Conservation (phyloP, 2,329 filamentous ascomycete genomes). For the Falciphora oryzae region DNA sequence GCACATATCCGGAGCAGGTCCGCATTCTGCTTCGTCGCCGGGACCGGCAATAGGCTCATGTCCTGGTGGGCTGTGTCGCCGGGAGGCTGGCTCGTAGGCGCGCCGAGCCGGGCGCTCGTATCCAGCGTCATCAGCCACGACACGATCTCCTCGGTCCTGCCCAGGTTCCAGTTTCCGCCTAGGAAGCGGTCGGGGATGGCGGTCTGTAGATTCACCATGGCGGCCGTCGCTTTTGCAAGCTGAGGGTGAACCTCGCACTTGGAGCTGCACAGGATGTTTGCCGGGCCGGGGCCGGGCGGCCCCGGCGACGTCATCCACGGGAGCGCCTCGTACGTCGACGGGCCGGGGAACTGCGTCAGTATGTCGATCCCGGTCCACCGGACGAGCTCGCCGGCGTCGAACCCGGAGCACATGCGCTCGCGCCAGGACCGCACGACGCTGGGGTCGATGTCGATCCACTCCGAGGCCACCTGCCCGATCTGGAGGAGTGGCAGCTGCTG, state of each 20-base stretch:
- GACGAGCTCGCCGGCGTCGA: conserved; percentile 13
- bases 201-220: background rate
- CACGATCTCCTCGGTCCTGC: conserved; percentile 4
- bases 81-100: background rate
- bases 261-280: background rate
- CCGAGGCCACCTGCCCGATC: background rate
- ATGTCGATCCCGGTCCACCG: conserved; percentile 21
- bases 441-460: background rate
- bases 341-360: conserved; percentile 14
- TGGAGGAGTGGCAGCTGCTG: background rate
- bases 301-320: conserved; percentile 15
- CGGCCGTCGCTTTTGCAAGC: background rate
- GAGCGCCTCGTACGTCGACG: conserved; percentile 12
- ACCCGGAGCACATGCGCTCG: conserved; percentile 1
- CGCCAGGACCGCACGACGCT: background rate
- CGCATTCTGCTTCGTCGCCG: conserved; percentile 35
- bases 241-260: background rate
- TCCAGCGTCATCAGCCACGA: conserved; percentile 10
- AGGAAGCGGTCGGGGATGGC: background rate
- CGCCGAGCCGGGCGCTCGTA: background rate
- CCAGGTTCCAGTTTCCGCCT: conserved; percentile 4
- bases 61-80: background rate
- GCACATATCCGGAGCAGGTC: conserved; percentile 44
- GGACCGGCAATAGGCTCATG: conserved; percentile 29
- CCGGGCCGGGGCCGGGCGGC: background rate